These are phyloP conservation scores for Microascus cirrosus DNA, from an alignment of 2,329 filamentous ascomycete genomes.

Conservation along the genomic window DNA sequence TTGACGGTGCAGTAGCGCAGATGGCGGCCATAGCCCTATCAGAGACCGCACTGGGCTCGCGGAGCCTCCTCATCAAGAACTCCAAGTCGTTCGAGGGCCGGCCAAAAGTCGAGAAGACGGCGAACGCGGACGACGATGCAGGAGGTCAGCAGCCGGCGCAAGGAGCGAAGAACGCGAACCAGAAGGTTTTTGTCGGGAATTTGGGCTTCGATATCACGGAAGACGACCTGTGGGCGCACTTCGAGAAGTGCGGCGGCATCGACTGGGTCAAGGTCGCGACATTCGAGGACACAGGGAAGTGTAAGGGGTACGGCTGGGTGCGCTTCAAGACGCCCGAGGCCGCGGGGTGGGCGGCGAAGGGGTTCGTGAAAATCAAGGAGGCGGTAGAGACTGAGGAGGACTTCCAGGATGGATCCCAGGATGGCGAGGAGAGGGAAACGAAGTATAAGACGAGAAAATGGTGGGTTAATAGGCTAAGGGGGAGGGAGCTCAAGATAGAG, in stretches of 20 bases:
- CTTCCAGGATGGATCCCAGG: conserved; percentile 34
- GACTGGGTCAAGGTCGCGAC: conserved; percentile 81
- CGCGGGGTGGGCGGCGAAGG: conserved; percentile 59
- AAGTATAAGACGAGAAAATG: conserved; percentile 56
- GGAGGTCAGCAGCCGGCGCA: conserved; percentile 14
- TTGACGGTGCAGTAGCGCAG: conserved; percentile 57
- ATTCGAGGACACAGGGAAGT: conserved; percentile 94
- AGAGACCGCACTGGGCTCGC: conserved; percentile 67
- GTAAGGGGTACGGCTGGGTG: conserved; percentile 95
- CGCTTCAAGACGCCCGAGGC: conserved; percentile 72
- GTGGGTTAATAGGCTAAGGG: conserved; percentile 77
- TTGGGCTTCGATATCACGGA: conserved; percentile 72
- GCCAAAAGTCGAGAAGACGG: conserved; percentile 51
- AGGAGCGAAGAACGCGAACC: conserved; percentile 49
- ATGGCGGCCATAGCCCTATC: conserved; percentile 73
- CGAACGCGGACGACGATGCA: conserved; percentile 13
- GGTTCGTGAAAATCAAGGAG: conserved; percentile 64
- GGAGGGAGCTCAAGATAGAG: conserved; percentile 75
- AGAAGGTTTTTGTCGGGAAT: conserved; percentile 87
- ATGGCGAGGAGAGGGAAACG: conserved; percentile 23
- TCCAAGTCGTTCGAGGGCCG: conserved; percentile 84
- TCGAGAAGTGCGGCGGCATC: conserved; percentile 73
- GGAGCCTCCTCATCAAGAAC: conserved; percentile 87
- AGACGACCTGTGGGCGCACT: conserved; percentile 71
- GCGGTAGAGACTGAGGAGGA: conserved; percentile 52